phyloP scores from a whole-genome alignment of 2,329 filamentous ascomycete species.

The Trematosphaeria pertusa region DNA sequence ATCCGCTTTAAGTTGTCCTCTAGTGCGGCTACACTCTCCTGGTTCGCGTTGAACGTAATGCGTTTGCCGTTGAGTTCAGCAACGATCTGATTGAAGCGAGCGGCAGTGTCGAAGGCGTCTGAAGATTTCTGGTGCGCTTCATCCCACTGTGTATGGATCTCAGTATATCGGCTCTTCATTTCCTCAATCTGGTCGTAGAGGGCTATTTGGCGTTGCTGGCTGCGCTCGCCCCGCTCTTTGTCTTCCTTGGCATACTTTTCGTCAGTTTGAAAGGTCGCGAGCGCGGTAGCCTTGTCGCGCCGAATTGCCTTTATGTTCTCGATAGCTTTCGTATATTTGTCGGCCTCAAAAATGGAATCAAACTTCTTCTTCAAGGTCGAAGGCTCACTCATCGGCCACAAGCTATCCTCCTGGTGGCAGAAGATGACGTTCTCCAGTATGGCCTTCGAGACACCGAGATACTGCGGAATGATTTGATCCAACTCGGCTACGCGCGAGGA shows the following conservation, averaged over 20 bases:
- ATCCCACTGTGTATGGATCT: slow-evolving; percentile 40
- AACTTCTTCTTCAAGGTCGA: slow-evolving; percentile 88
- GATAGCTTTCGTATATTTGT: slow-evolving; percentile 97
- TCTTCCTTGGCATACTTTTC: slow-evolving; percentile 81
- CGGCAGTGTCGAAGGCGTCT: slow-evolving; percentile 75
- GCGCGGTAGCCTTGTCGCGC: slow-evolving; percentile 80
- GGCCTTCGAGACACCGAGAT: slow-evolving; percentile 87
- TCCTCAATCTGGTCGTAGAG: slow-evolving; percentile 72
- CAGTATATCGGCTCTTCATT: slow-evolving; percentile 36
- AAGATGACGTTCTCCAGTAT: slow-evolving; percentile 96
- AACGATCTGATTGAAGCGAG: slow-evolving; percentile 76
- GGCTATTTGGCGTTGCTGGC: slow-evolving; percentile 58
- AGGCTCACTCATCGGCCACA: slow-evolving; percentile 96
- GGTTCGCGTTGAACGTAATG: slow-evolving; percentile 73
- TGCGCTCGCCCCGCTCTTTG: slow-evolving; percentile 81
- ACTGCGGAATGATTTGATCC: slow-evolving; percentile 81
- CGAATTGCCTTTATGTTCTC: slow-evolving; percentile 88
- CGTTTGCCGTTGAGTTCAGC: slow-evolving; percentile 78
- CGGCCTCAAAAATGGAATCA: slow-evolving; percentile 95
- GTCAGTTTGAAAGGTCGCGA: slow-evolving; percentile 74
- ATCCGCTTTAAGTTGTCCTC: slow-evolving; percentile 77
- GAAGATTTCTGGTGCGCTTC: slow-evolving; percentile 59
- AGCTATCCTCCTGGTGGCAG: slow-evolving; percentile 96
- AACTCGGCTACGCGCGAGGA: slow-evolving; percentile 84
- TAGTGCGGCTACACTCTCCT: slow-evolving; percentile 74